These are phyloP conservation scores for Aquilaria agallochum DNA, from an alignment of 441 rosid genomes.

Conservation along the genomic window DNA sequence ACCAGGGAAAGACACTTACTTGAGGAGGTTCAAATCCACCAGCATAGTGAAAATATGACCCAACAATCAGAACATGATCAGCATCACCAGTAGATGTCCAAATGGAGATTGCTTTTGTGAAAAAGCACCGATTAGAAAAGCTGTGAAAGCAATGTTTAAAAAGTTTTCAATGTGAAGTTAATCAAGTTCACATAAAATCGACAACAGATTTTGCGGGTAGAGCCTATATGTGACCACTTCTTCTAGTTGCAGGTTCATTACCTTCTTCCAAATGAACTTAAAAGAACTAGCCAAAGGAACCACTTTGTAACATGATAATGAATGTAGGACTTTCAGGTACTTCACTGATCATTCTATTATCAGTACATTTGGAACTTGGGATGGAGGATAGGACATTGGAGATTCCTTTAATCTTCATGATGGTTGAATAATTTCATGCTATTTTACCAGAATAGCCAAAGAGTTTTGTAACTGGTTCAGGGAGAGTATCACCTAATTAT, in stretches of 20 bases:
- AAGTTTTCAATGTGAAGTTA: conserved; percentile 7
- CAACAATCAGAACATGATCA: conserved; percentile 84
- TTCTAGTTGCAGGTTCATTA: neutral
- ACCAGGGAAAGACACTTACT: conserved; percentile 29
- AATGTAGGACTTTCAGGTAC: no score
- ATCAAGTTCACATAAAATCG: neutral
- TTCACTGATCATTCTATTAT: no score
- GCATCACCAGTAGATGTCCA: conserved; percentile 93
- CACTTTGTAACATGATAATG: no score
- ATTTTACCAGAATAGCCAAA: no score
- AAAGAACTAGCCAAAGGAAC: no score
- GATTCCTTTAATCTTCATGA: no score
- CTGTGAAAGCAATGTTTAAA: conserved; percentile 28
- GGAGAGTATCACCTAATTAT: conserved; percentile 52
- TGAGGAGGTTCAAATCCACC: conserved; percentile 93
- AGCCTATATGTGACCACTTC: neutral
- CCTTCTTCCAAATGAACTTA: neutral
- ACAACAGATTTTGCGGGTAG: neutral
- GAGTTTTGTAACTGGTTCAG: no score
- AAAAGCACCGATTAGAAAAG: conserved; percentile 93
- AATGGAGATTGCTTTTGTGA: conserved; percentile 90
- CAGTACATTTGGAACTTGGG: no score
- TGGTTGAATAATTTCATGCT: no score
- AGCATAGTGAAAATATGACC: conserved; percentile 88
- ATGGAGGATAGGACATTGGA: no score